Percentiles rank a stretch among this genome's conserved stretches.
These are phyloP conservation scores for Desmodesmus armatus DNA, from an alignment of 139 green algal genomes.

Conservation along the genomic window DNA sequence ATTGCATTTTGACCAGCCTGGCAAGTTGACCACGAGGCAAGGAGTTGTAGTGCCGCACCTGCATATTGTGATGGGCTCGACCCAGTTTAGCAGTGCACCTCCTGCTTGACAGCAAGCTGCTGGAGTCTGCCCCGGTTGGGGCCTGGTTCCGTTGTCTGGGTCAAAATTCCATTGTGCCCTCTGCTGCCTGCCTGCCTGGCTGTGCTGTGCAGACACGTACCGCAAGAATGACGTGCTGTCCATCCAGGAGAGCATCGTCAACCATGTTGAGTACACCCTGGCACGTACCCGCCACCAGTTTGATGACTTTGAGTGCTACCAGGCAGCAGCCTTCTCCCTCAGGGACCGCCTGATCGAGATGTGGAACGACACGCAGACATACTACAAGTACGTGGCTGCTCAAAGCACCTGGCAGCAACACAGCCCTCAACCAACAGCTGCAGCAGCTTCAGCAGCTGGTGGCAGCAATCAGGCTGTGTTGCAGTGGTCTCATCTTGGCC, in stretches of 20 bases:
- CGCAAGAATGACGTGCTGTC: conserved; percentile 95
- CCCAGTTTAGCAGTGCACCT: background rate
- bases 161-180: no score
- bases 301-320: conserved; percentile 95
- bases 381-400: conserved; percentile 82
- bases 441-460: background rate
- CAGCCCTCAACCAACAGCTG: background rate
- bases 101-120: no score
- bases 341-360: conserved; percentile 97
- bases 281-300: conserved; percentile 91
- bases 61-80: background rate
- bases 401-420: background rate
- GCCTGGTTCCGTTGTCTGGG: no score
- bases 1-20: no score
- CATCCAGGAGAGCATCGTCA: conserved; percentile 97
- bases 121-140: no score
- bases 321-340: conserved; percentile 89
- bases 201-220: conserved; percentile 94
- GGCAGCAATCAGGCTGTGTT: no score
- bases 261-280: conserved; percentile 99
- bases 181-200: no score
- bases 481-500: no score
- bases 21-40: no score
- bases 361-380: conserved; percentile 99
- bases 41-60: no score